Evolutionary conservation across 495 filamentous ascomycete genomes (phyloP), one percentile per base, ranked within the genome.

Genomic region (Aspergillus egyptiacus): DNA sequence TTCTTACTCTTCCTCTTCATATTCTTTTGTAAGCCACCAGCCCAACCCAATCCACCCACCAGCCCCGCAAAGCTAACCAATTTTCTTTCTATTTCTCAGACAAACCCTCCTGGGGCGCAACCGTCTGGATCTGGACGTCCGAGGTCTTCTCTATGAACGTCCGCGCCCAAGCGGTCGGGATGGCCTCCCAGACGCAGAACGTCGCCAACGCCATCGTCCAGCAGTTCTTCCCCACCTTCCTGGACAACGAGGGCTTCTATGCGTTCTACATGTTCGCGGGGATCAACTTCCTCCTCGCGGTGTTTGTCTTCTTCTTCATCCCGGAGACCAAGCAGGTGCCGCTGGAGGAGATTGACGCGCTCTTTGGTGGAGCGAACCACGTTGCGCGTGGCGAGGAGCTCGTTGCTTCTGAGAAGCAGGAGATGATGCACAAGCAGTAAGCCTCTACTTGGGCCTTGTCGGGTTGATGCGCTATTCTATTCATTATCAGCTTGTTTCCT

Each of bases 241-340:
- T 81, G 20, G 63, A 74, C 22, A 76, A 81, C 58, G 61, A 67
- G 31, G 78, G 78, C 18, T 74, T 82, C 56, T 74, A 71, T 49
- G 69, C 70, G 0, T 77, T 75, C 51, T 75, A 75, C 58, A 66
- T 77, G 57, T 75, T 77, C 49, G 72, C 69, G 0, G 70, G 71
- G 9, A 72, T 76, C 38, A 81, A 83, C 53, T 63, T 79, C 50
- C 46, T 79, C n/a, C 69, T 81, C 19, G 82, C 82, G 1, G 67
- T 71, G n/a, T 91, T 89, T 51, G 77, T 88, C 32, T 87, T 69
- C 70, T 86, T 85, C 68, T 81, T 83, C 48, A 77, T 89, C 25
- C 85, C 84, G 0, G 84, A 88, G 70, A 88, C 84, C 2, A 87
- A 87, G 69, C 65, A 83, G 33, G 69, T 87, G 14, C 60, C 77